Percentiles rank a stretch among this genome's conserved stretches.
Conservation (phyloP, 805 yeast genomes). For the Osmozyma mogii region DNA sequence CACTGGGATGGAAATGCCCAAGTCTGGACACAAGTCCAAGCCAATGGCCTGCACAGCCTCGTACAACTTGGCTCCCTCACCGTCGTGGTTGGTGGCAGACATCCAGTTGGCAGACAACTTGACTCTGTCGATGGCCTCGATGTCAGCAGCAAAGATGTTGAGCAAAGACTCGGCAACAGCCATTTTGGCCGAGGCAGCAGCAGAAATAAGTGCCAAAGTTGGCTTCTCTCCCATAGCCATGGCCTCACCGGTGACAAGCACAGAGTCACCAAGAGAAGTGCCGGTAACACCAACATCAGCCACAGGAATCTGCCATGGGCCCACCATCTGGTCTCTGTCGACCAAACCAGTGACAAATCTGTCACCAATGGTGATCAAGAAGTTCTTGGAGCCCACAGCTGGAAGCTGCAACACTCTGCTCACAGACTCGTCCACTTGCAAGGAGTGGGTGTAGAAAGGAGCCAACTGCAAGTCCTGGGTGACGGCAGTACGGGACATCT, state of each 20-base stretch:
- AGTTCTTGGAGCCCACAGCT: constrained; percentile 89
- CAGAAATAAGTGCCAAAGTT: constrained; percentile 74
- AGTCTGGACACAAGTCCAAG: constrained; percentile 84
- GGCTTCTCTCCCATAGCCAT: constrained; percentile 98
- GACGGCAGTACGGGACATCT: constrained; percentile 70
- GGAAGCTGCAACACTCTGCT: constrained; percentile 82
- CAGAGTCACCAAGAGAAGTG: constrained; percentile 72
- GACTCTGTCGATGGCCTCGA: constrained; percentile 63
- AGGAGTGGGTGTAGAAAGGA: constrained; percentile 27
- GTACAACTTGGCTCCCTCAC: constrained; percentile 91
- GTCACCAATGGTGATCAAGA: constrained; percentile 96
- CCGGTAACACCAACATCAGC: constrained; percentile 97
- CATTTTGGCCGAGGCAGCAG: constrained; percentile 90
- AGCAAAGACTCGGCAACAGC: constrained; percentile 90
- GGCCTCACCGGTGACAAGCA: constrained; percentile 87
- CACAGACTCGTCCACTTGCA: constrained; percentile 55
- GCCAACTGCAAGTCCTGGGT: constrained; percentile 52
- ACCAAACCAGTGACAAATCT: constrained; percentile 95
- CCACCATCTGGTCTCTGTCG: constrained; percentile 97
- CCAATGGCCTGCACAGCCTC: constrained; percentile 98
- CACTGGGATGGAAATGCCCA: constrained; percentile 90
- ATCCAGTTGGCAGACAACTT: constrained; percentile 98
- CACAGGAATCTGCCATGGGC: constrained; percentile 99
- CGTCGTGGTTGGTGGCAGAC: constrained; percentile 92
- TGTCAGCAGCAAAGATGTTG: constrained; percentile 85